A percentile compares a stretch with the other conserved stretches of the same genome.
Conservation (phyloP, 2,329 filamentous ascomycete genomes). For the Fusarium falciforme region DNA sequence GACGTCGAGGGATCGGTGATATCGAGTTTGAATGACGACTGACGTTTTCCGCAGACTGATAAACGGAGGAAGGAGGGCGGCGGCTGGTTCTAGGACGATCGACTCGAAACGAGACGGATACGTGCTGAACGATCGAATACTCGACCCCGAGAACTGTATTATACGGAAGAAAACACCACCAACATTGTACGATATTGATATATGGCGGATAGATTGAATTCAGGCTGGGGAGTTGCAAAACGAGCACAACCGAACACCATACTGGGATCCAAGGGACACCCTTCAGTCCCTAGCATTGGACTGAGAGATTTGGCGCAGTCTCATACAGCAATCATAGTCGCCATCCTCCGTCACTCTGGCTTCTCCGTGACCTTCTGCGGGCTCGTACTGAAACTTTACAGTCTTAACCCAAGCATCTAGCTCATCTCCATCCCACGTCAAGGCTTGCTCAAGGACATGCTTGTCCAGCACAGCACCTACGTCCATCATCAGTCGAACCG, state of each 20-base stretch:
- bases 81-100: conserved; percentile 37
- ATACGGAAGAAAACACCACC: conserved; percentile 6
- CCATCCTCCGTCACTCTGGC: background rate
- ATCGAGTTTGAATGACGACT: background rate
- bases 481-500: background rate
- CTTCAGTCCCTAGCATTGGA: background rate
- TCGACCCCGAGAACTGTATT: conserved; percentile 10
- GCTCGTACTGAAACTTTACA: background rate
- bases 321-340: background rate
- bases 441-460: background rate
- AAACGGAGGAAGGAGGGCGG: conserved; percentile 48
- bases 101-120: background rate
- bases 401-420: background rate
- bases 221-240: background rate
- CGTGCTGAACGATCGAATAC: background rate
- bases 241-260: background rate
- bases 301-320: background rate
- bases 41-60: conserved; percentile 42
- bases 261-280: background rate
- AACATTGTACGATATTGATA: conserved; percentile 21
- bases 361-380: background rate
- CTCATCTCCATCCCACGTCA: background rate
- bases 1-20: background rate
- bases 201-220: background rate
- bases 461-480: background rate